Conservation (phyloP, 179 eudicot genomes). For the Corrigiola litoralis region DNA sequence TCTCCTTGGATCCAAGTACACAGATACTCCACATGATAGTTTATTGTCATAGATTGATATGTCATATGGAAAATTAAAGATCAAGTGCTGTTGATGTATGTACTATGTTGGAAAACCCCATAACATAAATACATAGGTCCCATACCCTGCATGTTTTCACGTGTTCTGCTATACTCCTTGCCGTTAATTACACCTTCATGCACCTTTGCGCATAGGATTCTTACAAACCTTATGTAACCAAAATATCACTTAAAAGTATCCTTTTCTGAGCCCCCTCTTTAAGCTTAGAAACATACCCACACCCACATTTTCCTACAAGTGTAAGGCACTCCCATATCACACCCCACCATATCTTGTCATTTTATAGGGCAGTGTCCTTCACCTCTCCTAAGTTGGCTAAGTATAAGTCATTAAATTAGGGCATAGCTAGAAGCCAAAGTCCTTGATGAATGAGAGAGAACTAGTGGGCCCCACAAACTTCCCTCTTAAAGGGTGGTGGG, state of each 20-base stretch:
- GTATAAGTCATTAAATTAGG: constrained; percentile 14
- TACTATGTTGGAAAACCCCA: constrained; percentile 17
- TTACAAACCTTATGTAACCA: constrained; percentile 1
- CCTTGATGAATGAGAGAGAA: constrained; percentile 44
- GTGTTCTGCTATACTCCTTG: constrained; percentile 48
- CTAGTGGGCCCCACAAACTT: constrained; percentile 6
- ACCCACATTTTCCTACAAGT: constrained; percentile 30
- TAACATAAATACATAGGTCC: constrained; percentile 42
- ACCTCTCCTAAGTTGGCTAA: constrained; percentile 24
- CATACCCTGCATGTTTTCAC: constrained; percentile 65
- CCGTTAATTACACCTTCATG: constrained; percentile 36
- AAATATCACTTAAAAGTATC: not conserved
- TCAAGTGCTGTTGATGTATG: not conserved
- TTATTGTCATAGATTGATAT: too few relatives aligned
- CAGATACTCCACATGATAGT: too few relatives aligned
- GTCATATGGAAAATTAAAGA: not conserved
- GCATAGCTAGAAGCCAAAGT: constrained; percentile 42
- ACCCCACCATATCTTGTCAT: constrained; percentile 23
- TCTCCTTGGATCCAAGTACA: too few relatives aligned
- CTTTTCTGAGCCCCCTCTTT: not conserved
- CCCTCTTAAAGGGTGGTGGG: constrained; percentile 7
- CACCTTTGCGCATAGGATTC: constrained; percentile 47
- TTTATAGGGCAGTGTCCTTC: constrained; percentile 34
- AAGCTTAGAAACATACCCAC: constrained; percentile 22
- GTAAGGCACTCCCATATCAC: constrained; percentile 34